Evolutionary conservation across 148 eudicot genomes (phyloP).

Genomic region (Simmondsia chinensis): DNA sequence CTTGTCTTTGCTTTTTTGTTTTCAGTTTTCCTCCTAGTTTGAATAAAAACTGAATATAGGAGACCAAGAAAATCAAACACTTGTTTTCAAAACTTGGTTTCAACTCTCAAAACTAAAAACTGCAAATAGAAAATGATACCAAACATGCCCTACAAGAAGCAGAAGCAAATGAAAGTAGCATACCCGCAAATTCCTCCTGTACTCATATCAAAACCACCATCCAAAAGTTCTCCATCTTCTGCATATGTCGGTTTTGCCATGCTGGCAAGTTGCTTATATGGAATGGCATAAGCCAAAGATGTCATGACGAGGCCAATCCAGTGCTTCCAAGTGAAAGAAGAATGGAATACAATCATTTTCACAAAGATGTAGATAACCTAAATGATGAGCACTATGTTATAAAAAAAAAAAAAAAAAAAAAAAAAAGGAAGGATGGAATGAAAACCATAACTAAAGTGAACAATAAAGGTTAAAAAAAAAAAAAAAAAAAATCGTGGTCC

Average conservation of each 20-base stretch:
- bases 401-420: too few species aligned
- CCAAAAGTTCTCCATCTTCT: slow-evolving; percentile 63
- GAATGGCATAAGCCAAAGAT: slow-evolving; percentile 49
- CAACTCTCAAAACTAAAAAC: not conserved
- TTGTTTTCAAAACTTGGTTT: too few species aligned
- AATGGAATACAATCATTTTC: slow-evolving; percentile 52
- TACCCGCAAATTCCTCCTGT: slow-evolving; percentile 90
- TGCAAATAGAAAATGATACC: not conserved
- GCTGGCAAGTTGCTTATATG: slow-evolving; percentile 68
- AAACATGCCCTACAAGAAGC: not conserved
- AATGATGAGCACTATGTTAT: slow-evolving; percentile 2
- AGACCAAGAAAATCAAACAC: too few species aligned
- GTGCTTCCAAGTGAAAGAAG: slow-evolving; percentile 76
- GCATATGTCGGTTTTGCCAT: slow-evolving; percentile 75
- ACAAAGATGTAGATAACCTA: slow-evolving; percentile 62
- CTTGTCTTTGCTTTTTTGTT: too few species aligned
- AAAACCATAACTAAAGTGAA: too few species aligned
- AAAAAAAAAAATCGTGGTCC: too few species aligned
- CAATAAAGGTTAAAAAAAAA: too few species aligned
- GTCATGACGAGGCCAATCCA: slow-evolving; percentile 64
- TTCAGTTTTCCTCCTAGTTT: too few species aligned
- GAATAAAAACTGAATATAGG: too few species aligned
- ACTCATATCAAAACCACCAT: slow-evolving; percentile 95
- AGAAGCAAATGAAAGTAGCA: slow-evolving; percentile 4
- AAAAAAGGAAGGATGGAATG: too few species aligned